phyloP scores from a whole-genome alignment of 345 rosid species.

The Hibiscus trionum region DNA sequence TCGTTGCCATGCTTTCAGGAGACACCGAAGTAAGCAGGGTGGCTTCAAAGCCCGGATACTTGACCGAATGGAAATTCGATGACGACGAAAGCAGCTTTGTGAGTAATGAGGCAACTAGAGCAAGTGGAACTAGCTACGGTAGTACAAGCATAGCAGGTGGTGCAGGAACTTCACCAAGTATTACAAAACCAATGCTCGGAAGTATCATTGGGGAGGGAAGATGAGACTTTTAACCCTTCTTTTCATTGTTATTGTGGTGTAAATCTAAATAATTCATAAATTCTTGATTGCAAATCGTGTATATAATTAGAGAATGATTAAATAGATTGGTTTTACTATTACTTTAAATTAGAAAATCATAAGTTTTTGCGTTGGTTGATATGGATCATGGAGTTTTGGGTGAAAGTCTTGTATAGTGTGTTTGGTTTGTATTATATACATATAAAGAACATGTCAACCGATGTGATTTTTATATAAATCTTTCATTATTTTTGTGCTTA shows the following conservation, averaged over 20 bases:
- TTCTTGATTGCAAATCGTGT: background rate
- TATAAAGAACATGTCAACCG: too few relatives aligned
- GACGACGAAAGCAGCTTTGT: constrained; percentile 27
- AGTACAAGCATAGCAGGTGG: background rate
- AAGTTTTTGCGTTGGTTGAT: background rate
- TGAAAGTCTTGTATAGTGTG: background rate
- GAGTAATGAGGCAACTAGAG: constrained; percentile 18
- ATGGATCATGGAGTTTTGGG: background rate
- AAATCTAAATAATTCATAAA: background rate
- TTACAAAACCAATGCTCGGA: background rate
- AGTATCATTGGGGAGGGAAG: constrained; percentile 11
- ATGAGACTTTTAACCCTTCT: background rate
- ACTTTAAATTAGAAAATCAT: background rate
- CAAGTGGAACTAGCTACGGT: constrained; percentile 5
- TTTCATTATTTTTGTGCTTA: too few relatives aligned
- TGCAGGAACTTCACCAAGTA: background rate
- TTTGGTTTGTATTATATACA: background rate
- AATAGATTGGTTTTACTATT: background rate
- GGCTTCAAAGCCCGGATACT: constrained; percentile 40
- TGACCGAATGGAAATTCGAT: constrained; percentile 47
- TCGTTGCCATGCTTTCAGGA: constrained; percentile 56
- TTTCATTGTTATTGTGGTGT: background rate
- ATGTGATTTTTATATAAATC: too few relatives aligned
- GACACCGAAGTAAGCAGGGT: constrained; percentile 51
- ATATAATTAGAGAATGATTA: background rate